Percentiles rank a stretch among this genome's conserved stretches.
Evolutionary conservation across 1,284 basidiomycete genomes (phyloP).

Genomic region (Boletellus deceptivus): DNA sequence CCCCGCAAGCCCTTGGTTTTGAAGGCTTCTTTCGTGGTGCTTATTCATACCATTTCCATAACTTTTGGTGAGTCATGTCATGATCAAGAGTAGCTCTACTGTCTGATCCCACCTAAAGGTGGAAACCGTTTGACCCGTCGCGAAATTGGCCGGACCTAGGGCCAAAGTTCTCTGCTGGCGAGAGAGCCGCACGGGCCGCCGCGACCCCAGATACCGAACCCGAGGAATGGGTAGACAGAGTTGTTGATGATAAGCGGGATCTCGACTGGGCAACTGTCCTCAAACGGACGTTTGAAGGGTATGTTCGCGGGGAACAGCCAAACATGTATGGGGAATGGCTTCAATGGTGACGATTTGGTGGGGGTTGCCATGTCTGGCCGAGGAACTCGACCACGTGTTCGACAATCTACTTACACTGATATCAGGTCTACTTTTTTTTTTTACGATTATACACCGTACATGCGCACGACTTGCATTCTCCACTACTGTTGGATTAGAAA

Average conservation of each 20-base stretch:
- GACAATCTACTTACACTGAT: constrained; percentile 32
- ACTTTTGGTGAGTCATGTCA: constrained; percentile 59
- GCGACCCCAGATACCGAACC: constrained; percentile 33
- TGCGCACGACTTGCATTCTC: constrained; percentile 27
- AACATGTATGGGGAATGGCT: constrained; percentile 93
- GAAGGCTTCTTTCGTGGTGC: constrained; percentile 86
- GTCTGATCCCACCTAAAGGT: constrained; percentile 50
- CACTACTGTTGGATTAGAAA: constrained; percentile 35
- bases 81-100: neutral
- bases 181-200: constrained; percentile 53
- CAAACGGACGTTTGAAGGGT: constrained; percentile 90
- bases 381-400: constrained; percentile 11
- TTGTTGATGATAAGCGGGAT: constrained; percentile 62
- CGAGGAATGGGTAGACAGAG: constrained; percentile 40
- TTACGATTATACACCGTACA: constrained; percentile 27
- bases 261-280: constrained; percentile 87
- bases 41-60: constrained; percentile 86
- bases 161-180: constrained; percentile 69
- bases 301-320: constrained; percentile 80
- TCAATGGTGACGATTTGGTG: constrained; percentile 48
- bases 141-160: constrained; percentile 94
- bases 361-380: neutral
- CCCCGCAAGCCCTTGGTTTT: constrained; percentile 75
- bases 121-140: constrained; percentile 87
- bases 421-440: constrained; percentile 26